A percentile compares a stretch with the other conserved stretches of the same genome.
Evolutionary conservation across 176 grass and related monocot genomes (phyloP).

Genomic region (Hordeum marinum): DNA sequence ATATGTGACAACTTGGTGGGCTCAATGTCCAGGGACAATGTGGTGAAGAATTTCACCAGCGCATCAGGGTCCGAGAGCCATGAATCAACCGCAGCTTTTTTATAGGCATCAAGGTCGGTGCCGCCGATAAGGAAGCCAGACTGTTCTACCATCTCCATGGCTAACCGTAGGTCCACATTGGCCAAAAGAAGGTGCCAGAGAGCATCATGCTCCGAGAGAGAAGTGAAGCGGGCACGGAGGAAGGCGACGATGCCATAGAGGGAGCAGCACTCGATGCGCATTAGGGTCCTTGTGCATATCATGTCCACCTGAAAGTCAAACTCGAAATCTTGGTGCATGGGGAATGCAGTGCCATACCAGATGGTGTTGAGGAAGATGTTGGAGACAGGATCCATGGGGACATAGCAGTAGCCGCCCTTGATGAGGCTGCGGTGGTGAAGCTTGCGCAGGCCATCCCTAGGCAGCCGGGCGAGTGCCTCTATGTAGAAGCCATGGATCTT

Average conservation of each 20-base stretch:
- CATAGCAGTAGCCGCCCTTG: background rate
- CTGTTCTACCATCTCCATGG: background rate
- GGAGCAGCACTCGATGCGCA: background rate
- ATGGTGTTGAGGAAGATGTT: slow-evolving; percentile 20
- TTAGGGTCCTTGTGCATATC: background rate
- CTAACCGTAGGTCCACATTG: background rate
- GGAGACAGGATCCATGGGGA: background rate
- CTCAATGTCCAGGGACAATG: background rate
- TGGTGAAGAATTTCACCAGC: background rate
- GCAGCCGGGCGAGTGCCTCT: background rate
- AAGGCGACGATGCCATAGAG: background rate
- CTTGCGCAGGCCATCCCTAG: background rate
- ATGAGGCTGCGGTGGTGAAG: background rate
- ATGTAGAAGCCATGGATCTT: background rate
- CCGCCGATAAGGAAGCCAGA: background rate
- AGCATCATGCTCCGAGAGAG: background rate
- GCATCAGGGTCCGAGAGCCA: background rate
- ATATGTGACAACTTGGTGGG: background rate
- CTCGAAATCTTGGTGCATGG: background rate
- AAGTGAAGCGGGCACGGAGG: background rate
- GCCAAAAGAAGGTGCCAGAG: background rate
- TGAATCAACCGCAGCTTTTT: background rate
- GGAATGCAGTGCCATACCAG: background rate
- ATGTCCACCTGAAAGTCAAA: background rate
- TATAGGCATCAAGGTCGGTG: background rate